Evolutionary conservation across 2,329 filamentous ascomycete genomes (phyloP).

Genomic region (Helminthosporium solani): DNA sequence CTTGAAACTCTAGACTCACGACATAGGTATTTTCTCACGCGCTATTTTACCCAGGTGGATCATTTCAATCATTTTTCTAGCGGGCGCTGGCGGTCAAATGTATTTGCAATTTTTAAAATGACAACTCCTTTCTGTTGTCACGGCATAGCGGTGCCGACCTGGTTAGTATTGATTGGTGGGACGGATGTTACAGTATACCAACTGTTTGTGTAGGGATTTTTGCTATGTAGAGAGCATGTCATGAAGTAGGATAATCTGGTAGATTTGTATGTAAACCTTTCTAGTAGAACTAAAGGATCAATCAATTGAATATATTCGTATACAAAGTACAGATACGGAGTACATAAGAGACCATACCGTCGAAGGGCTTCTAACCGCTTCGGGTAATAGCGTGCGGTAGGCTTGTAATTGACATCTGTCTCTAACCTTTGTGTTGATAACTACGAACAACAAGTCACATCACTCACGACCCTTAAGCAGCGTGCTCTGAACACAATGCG

Average conservation of each 20-base stretch:
- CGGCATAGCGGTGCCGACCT: neutral
- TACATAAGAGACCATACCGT: too few relatives aligned
- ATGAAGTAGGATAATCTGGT: too few relatives aligned
- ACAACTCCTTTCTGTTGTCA: conserved; percentile 1
- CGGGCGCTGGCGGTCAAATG: conserved; percentile 5
- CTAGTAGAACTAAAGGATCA: too few relatives aligned
- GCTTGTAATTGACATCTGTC: conserved; percentile 16
- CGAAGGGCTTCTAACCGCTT: neutral
- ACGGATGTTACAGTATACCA: neutral
- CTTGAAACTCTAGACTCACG: conserved; percentile 16
- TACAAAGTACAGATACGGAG: too few relatives aligned
- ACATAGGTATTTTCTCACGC: neutral
- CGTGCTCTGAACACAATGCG: conserved; percentile 37
- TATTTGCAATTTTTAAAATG: neutral
- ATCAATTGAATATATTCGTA: too few relatives aligned
- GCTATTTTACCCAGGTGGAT: neutral
- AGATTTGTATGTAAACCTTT: too few relatives aligned
- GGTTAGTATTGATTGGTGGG: too few relatives aligned
- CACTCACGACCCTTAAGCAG: neutral
- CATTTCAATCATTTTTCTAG: conserved; percentile 6
- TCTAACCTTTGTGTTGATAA: neutral
- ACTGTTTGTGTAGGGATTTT: too few relatives aligned
- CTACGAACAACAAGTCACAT: neutral
- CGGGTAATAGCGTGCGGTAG: neutral
- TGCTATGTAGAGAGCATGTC: too few relatives aligned